Base-by-base conservation (phyloP, 768 basidiomycete species). In the Rhodotorula sphaerocarpa region DNA sequence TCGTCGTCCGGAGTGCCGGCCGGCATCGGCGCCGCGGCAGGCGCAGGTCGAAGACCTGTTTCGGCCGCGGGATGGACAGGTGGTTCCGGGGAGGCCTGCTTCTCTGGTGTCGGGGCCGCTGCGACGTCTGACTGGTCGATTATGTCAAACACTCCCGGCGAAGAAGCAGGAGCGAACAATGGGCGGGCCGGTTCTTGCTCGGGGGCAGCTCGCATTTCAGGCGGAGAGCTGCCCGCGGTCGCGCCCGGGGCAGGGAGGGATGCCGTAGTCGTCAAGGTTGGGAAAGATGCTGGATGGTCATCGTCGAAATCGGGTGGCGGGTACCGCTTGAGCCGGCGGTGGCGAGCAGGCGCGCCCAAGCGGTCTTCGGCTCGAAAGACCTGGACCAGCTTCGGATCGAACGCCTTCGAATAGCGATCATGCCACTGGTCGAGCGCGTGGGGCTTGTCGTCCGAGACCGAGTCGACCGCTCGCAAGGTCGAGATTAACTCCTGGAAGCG, bases 341-440 rank as follows among this genome's bases (percentile, higher is more conserved):
- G 65, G 1, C 5, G 28, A 3, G 3, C 27, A 9, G 43, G 36
- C 21, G 16, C 30, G 1, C 36, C 53, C 0, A 18, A 30, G 12
- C 43, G 27, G 7, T 48, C 44, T 0, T 52, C 46, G 10, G 56
- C 39, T 3, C 47, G 46, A 41, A 42, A 66, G 15, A 57, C 43
- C 41, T 63, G 36, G 36, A 67, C 57, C 33, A 65, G 57, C 44
- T 59, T 62, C 18, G 52, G 33, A 44, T 69, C 50, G 60, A 65
- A 69, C 27, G 60, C 60, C 16, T 1, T 12, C 44, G 63, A 65
- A 28, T 57, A 48, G 30, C 41, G 52, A 14, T 61, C 67, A 60
- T 64, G 60, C 67, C 67, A 69, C 7, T 3, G 9, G n/a, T 69
- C 67, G 41, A 68, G 55, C 27, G 54, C 60, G 10, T 31, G 23